Conservation (phyloP, 768 basidiomycete species). For the Lactarius deliciosus region DNA sequence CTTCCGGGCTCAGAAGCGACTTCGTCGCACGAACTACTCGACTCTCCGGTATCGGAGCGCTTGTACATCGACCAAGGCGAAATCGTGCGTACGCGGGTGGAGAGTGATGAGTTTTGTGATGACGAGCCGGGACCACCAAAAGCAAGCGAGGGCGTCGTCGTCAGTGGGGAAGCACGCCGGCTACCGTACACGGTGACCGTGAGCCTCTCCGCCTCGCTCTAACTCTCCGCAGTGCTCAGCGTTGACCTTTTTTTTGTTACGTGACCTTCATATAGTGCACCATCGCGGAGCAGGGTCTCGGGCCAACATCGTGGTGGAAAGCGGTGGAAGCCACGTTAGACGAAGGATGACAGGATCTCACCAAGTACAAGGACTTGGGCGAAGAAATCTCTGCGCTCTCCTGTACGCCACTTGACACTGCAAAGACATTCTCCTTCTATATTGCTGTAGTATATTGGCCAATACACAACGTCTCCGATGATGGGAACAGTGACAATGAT, state of each 20-base stretch:
- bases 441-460: conserved; percentile 50
- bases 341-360: conserved; percentile 34
- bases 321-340: conserved; percentile 45
- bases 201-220: conserved; percentile 32
- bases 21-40: conserved; percentile 61
- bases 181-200: conserved; percentile 75
- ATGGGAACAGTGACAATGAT: too few relatives aligned
- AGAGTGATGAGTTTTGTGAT: conserved; percentile 80
- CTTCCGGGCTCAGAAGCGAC: conserved; percentile 56
- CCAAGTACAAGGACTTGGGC: conserved; percentile 20
- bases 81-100: conserved; percentile 73
- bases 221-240: not conserved
- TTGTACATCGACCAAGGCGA: conserved; percentile 84
- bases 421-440: conserved; percentile 46
- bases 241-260: not conserved
- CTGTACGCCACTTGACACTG: conserved; percentile 46
- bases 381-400: conserved; percentile 65
- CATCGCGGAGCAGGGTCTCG: conserved; percentile 79
- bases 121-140: conserved; percentile 85
- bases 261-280: conserved; percentile 54
- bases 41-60: conserved; percentile 60
- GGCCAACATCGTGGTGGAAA: conserved; percentile 76
- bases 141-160: conserved; percentile 64
- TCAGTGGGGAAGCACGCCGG: conserved; percentile 47
- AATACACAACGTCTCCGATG: too few relatives aligned